Evolutionary conservation across 139 green algal genomes (phyloP).

Genomic region (Microglena sp.): DNA sequence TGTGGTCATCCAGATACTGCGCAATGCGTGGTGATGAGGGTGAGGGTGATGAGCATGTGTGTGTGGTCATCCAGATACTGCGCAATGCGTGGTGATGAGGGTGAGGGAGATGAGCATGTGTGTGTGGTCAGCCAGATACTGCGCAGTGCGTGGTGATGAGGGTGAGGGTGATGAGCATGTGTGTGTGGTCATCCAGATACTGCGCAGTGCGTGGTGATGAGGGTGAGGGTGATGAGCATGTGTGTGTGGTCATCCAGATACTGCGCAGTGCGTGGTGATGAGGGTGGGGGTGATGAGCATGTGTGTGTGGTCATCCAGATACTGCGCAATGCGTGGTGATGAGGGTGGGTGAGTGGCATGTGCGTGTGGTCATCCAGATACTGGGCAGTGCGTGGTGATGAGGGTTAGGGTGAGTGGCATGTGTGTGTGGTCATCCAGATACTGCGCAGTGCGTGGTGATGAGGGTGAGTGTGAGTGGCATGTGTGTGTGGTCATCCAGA

Average conservation of each 20-base stretch:
- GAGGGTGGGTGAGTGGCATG: not conserved
- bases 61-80: not conserved
- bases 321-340: not conserved
- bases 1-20: not conserved
- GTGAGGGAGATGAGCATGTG: slow-evolving; percentile 7
- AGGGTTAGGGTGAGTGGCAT: not conserved
- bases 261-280: not conserved
- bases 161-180: not conserved
- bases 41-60: not conserved
- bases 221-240: not conserved
- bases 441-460: not conserved
- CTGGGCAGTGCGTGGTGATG: no score
- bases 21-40: not conserved
- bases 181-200: no score
- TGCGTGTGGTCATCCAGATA: not conserved
- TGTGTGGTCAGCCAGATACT: slow-evolving; percentile 8
- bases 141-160: not conserved
- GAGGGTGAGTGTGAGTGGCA: no score
- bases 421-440: not conserved
- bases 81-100: not conserved
- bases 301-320: no score
- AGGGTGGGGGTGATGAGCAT: no score
- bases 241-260: not conserved
- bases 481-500: no score
- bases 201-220: no score